Base-by-base conservation (phyloP, 2,329 filamentous ascomycete species). In the Venturia aucupariae region DNA sequence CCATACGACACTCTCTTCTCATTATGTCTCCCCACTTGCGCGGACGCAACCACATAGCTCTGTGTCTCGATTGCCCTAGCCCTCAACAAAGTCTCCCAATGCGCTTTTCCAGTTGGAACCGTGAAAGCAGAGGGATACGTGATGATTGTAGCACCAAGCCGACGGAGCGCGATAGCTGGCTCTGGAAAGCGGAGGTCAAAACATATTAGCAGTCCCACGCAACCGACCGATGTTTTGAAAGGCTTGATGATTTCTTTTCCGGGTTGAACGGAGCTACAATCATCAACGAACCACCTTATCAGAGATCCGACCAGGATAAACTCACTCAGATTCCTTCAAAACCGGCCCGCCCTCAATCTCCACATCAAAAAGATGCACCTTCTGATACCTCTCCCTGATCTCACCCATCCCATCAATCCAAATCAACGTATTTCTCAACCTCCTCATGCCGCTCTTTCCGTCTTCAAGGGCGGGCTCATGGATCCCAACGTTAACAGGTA, bases 121-220 rank as follows among this genome's bases (percentile, higher is more conserved):
- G 92, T 96, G 72, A 97, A 97, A 4, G 93, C 93, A 6, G 90
- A 93, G 0, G 93, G 93, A 72, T 93, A 97, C 0, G 90, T 86
- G 61, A 97, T 79, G 63, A 96, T 79, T 67, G 96, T 86, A 1
- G 91, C 90, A 27, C 82, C 80, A 64, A 85, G 83, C 7, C 83
- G 77, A 35, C 84, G 83, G 22, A 96, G 81, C 1, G 85, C 81
- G 11, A 94, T 75, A 0, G 85, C 84, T 10, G 89, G 83, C 72
- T 96, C 90, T 0, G 91, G 85, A 72, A 94, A 96, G 0, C 92
- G 85, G 67, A 97, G 76, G 77, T 97, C 93, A 74, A 97, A 97
- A 77, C 93, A 97, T 67, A 97, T 95, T 63, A 89, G 81, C 67
- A 88, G 81, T 24, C 91, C 93, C 24, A 97, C 81, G 42, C 84